Conservation (phyloP, 805 yeast species). For the Wickerhamiella kazuoi region DNA sequence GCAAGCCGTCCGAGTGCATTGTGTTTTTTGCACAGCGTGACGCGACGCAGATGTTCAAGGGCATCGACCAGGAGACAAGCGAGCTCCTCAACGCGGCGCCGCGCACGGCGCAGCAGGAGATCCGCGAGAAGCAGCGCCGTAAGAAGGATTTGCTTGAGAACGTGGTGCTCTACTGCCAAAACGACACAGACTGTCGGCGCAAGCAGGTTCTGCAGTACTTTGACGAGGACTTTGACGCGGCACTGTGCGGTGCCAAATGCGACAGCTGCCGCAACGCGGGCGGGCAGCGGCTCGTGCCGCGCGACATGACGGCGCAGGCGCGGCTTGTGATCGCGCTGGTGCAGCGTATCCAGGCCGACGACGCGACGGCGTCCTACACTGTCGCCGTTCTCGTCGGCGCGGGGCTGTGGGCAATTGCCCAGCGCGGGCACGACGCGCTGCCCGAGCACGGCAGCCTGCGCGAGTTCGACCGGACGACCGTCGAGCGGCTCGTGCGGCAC, state of each 20-base stretch:
- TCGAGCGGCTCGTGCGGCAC: slow-evolving; percentile 71
- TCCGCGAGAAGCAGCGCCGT: no score
- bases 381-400: slow-evolving; percentile 74
- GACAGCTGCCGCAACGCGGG: slow-evolving; percentile 51
- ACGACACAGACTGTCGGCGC: slow-evolving; percentile 76
- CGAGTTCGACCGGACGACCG: slow-evolving; percentile 41
- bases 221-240: slow-evolving; percentile 60
- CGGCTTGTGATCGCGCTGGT: slow-evolving; percentile 43
- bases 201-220: slow-evolving; percentile 79
- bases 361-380: slow-evolving; percentile 62
- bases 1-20: slow-evolving; percentile 61
- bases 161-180: slow-evolving; percentile 84
- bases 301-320: slow-evolving; percentile 36
- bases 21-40: slow-evolving; percentile 69
- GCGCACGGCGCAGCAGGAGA: not conserved
- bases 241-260: slow-evolving; percentile 52
- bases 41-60: slow-evolving; percentile 53
- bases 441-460: slow-evolving; percentile 60
- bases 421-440: slow-evolving; percentile 41
- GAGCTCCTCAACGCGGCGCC: not conserved
- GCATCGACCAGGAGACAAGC: slow-evolving; percentile 53
- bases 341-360: slow-evolving; percentile 24
- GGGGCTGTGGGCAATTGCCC: slow-evolving; percentile 38
- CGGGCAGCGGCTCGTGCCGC: slow-evolving; percentile 21
- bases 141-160: slow-evolving; percentile 62